phyloP scores from a whole-genome alignment of 352 stramenopile species.

The Phytopythium helicoides region DNA sequence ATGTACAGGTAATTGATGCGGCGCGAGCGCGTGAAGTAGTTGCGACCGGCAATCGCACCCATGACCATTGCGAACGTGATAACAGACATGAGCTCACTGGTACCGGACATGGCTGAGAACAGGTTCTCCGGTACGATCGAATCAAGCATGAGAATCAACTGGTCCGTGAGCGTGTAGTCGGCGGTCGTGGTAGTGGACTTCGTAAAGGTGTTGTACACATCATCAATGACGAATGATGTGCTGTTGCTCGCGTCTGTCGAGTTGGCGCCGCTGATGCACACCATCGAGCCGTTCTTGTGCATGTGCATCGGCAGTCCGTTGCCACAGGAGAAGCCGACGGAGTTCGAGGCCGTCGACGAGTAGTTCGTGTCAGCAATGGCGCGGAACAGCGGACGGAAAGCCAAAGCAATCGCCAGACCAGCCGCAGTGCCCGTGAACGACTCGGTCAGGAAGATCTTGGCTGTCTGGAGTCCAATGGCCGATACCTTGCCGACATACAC shows the following conservation, averaged over 20 bases:
- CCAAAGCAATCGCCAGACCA: constrained; percentile 51
- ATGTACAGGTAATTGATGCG: constrained; percentile 69
- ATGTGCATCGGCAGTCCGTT: constrained; percentile 38
- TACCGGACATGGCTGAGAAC: constrained; percentile 32
- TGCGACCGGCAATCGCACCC: constrained; percentile 49
- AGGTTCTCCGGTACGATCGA: constrained; percentile 70
- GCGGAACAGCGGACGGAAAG: constrained; percentile 59
- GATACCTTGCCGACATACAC: too few relatives aligned
- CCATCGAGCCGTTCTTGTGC: constrained; percentile 22
- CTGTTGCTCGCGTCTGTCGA: constrained; percentile 4
- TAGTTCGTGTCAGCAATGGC: constrained; percentile 17
- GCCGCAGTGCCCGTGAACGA: constrained; percentile 48
- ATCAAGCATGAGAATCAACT: constrained; percentile 59
- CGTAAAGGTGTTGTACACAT: constrained; percentile 50
- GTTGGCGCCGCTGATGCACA: constrained; percentile 20
- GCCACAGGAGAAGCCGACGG: constrained; percentile 46
- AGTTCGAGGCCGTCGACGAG: constrained; percentile 18
- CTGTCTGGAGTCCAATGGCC: constrained; percentile 60
- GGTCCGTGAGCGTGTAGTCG: constrained; percentile 49
- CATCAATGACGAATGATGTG: constrained; percentile 35
- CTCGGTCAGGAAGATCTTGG: constrained; percentile 56
- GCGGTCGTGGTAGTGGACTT: constrained; percentile 35
- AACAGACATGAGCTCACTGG: constrained; percentile 51
- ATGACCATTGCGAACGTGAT: constrained; percentile 75
- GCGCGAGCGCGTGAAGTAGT: constrained; percentile 58